Base-by-base conservation (phyloP, 768 basidiomycete genomes). In the Serpula lacrymans region DNA sequence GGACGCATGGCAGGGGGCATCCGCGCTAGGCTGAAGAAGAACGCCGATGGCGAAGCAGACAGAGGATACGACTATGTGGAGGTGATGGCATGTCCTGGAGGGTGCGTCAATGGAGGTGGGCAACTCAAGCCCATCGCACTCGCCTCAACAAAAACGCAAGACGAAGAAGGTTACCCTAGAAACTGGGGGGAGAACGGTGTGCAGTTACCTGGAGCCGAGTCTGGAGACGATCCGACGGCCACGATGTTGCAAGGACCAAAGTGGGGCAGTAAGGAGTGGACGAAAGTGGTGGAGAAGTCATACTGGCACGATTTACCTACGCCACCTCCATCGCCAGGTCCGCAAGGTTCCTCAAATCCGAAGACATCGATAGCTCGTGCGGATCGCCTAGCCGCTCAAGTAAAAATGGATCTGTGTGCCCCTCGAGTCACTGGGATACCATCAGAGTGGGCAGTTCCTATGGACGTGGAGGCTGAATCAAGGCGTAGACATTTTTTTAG, bases 11-110 rank as follows among this genome's bases (percentile, higher is more conserved):
- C 31, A 48, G 65, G 54, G 42, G 53, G 28, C 45, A 28, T 28
- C 27, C 48, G 53, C 48, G 50, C 28, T 37, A 57, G 53, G 57
- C 53, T 39, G 49, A 64, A 53, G 59, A 70, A 57, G 39, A 62
- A 53, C 46, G 60, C 53, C 11, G 63, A 61, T 37, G 57, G 51
- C 32, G 66, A 60, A 9, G 55, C 55, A 28, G 71, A 74, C 38
- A 65, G 61, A 37, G 68, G 72, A 30, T 90, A 90, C 58, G 91
- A 95, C 65, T 96, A 92, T 60, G 83, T 95, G 28, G 93, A 96
- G 57, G 92, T 99, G 47, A 98, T 99, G 96, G 96, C 96, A 24
- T 99, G 96, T 68, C 96, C 96, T 0, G 83, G 86, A 0, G 96
- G 96, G 13, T 98, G 96, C 60, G 90, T 96, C 29, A 97, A 97